Evolutionary conservation across 495 filamentous ascomycete species (phyloP).

Genomic region (Hyaloscypha bicolor): DNA sequence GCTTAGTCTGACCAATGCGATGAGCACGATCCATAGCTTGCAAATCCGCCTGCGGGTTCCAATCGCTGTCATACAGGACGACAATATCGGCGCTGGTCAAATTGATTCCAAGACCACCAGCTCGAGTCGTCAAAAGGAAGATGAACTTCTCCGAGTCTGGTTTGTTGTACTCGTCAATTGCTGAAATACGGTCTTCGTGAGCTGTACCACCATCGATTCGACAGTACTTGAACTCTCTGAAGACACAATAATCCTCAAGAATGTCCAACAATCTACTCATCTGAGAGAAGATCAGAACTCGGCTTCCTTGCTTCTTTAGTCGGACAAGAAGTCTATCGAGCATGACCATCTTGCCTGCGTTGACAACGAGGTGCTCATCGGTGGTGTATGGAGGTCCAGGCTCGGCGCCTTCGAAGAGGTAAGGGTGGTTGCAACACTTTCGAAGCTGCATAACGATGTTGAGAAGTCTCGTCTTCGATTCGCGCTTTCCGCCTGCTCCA

Average conservation of each 20-base stretch:
- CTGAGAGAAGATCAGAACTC: conserved; percentile 98
- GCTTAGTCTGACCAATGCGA: conserved; percentile 98
- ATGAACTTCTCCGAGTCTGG: conserved; percentile 94
- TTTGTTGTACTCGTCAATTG: conserved; percentile 98
- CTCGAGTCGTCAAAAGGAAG: conserved; percentile 95
- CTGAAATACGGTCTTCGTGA: conserved; percentile 95
- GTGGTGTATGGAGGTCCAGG: conserved; percentile 97
- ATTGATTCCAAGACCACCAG: conserved; percentile 98
- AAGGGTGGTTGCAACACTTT: conserved; percentile 99
- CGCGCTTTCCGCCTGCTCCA: conserved; percentile 90
- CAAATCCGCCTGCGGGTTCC: conserved; percentile 98
- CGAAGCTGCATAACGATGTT: conserved; percentile 99
- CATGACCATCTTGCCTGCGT: conserved; percentile 97
- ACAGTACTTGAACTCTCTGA: conserved; percentile 92
- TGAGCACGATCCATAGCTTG: conserved; percentile 99
- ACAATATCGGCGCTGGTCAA: conserved; percentile 95
- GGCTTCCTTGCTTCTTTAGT: conserved; percentile 81
- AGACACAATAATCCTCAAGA: conserved; percentile 96
- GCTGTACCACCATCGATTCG: conserved; percentile 97
- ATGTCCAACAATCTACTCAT: conserved; percentile 99
- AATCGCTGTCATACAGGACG: conserved; percentile 97
- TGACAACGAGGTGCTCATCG: conserved; percentile 92
- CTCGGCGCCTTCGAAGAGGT: conserved; percentile 97
- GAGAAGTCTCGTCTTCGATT: conserved; percentile 98
- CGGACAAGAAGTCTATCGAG: conserved; percentile 88